Evolutionary conservation across 306 rosid species (phyloP), one percentile per base, ranked within the genome.

Genomic region (Nissolia schottii): DNA sequence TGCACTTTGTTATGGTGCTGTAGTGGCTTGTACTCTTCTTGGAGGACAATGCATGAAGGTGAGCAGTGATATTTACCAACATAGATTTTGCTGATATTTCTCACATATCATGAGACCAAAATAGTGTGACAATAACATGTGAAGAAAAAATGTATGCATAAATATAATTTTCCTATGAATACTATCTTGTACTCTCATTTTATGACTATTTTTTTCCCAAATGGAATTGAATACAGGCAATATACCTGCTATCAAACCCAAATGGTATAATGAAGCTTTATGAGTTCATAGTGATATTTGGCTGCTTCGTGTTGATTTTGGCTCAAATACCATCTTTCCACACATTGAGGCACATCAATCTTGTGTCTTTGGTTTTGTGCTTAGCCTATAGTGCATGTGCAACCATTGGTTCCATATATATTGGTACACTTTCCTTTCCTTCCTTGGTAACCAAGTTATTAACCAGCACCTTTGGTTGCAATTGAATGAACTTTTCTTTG

Each of bases 281-380:
- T 25, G 83, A 83, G 64, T 86, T 83, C 60, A 81, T 86, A 9
- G 35, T 74, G n/a, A 70, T 87, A 73, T 87, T 84, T 28, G 88
- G 87, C 41, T 84, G 87, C 77, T 74, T 84, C 6, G 84, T 87
- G 88, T 67, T 82, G 57, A 29, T 87, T 62, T 82, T 87, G 31
- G 89, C 89, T 23, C 91, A 87, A 77, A 63, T 84, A 48, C 89
- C 91, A 49, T 87, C 89, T 2, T 87, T 87, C 54, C 91, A 87
- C 71, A 82, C 91, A 1, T 31, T 87, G 5, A 79, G 91, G 79
- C 84, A 87, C 76, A 87, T 87, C 71, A 84, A 82, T 67, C 50
- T 84, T 45, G 64, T 87, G 3, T 84, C 89, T 14, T 31, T 87
- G 62, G 2, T 82, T 65, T 78, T 84, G 11, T 38, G 74, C 70